Base-by-base conservation (phyloP, 2,329 filamentous ascomycete genomes). In the Hypoxylon sp. region DNA sequence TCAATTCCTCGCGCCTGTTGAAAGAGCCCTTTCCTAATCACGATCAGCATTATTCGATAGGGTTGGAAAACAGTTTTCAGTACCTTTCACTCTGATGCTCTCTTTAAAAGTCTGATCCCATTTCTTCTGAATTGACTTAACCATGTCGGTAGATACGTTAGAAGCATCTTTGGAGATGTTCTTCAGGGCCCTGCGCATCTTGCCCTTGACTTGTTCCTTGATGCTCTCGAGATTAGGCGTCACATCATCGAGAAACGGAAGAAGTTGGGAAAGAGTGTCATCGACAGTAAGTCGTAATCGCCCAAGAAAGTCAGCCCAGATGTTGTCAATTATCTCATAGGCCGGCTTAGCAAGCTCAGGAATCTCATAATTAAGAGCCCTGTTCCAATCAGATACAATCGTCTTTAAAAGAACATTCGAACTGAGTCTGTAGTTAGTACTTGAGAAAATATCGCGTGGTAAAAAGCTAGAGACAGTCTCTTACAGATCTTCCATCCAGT, bases 401-500 rank as follows among this genome's bases (percentile, higher is more conserved):
- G 33, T 58, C 9, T 22, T n/a, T 0, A 58, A 3, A 14, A 58
- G 31, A 2, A 58, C 33, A 6, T 58, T 31, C 22, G 55, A 50
- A 1, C 55, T 58, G 39, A 50, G 10, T 11, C 2, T 10, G n/a
- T 14, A 19, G 55, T 58, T 17, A 58, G 44, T 3, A 19, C 3
- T 5, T 29, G 6, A 35, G 5, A 19, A 8, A 29, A 26, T 33
- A 22, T 19, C 29, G 37, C 14, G 5, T 26, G 3, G 26, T 3
- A 2, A 26, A 26, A 26, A 26, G 26, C 4, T 26, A 26, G 13
- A 3, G 22, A 57, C 11, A 19, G 3, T 50, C 22, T 50, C 55
- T 17, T 42, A 58, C 55, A 50, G 2, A 9, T 58, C 19, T 19
- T 31, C 10, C 55, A 58, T 58, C 55, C 55, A 58, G 22, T 58